Base-by-base conservation (phyloP, 495 filamentous ascomycete species). In the Hypoxylon trugodes region DNA sequence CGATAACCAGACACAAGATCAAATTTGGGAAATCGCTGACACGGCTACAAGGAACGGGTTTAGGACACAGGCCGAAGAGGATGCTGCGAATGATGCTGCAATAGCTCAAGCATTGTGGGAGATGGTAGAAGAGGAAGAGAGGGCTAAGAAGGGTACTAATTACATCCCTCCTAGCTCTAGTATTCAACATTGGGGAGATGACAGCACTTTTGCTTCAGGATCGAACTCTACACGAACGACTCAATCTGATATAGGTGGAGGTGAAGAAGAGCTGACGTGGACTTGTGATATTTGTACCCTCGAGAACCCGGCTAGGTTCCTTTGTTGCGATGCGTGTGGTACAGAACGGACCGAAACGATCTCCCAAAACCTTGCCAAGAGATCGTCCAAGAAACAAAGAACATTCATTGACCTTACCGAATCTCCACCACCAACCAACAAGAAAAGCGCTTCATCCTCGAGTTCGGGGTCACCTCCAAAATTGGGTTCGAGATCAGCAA, bases 91-190 rank as follows among this genome's bases (percentile, higher is more conserved):
- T 60, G 91, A 97, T 40, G 82, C 83, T 15, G 93, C 94, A n/a
- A 96, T 97, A 63, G 82, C 91, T 54, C 85, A 92, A 63, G 94
- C 92, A 0, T 83, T 94, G 21, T 92, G 90, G 76, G 94, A 98
- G 50, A 76, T 98, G 7, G 89, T 96, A 2, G 47, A 72, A 45
- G 89, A 93, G 64, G 94, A 97, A 64, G 84, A 89, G 50, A 84
- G 83, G 70, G 59, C 48, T 1, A 89, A 86, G 69, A 85, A 90
- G 56, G 89, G 89, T 3, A 74, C 80, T 16, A 79, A 78, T 0
- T 92, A 92, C 65, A 77, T 91, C 3, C 83, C 84, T 1, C 85
- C 88, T 0, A 64, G 19, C 28, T 24, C 55, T 47, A 61, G 26
- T 9, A 57, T 15, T 25, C 59, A 61, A 46, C 36, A 37, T 15